These are phyloP conservation scores for Agrocybe praecox DNA, from an alignment of 768 basidiomycete genomes.

Conservation along the genomic window DNA sequence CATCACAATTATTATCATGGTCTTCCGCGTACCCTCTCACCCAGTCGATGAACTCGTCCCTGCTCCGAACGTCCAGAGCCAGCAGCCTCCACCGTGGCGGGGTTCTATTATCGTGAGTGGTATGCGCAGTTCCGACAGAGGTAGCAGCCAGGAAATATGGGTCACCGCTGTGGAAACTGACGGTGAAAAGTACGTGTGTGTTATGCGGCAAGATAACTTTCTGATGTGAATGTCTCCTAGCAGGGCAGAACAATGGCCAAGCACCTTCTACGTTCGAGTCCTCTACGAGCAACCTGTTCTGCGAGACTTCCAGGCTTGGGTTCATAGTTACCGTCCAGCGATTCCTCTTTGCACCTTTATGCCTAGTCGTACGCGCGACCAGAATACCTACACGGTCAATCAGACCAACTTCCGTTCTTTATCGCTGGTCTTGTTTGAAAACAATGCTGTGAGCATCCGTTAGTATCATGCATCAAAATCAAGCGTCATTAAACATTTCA, in stretches of 20 bases:
- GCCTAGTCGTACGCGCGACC: conserved; percentile 58
- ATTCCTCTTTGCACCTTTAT: conserved; percentile 64
- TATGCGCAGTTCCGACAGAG: conserved; percentile 47
- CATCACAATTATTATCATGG: conserved; percentile 41
- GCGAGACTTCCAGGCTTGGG: conserved; percentile 53
- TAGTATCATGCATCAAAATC: not conserved
- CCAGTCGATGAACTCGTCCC: conserved; percentile 57
- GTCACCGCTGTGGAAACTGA: conserved; percentile 72
- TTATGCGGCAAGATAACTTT: conserved; percentile 12
- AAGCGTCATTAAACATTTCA: not conserved
- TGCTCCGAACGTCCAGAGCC: conserved; percentile 48
- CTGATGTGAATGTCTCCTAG: conserved; percentile 35
- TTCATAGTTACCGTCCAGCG: conserved; percentile 43
- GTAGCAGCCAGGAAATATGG: conserved; percentile 51
- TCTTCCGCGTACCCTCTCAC: conserved; percentile 64
- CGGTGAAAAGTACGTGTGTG: conserved; percentile 62
- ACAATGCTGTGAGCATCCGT: conserved; percentile 46
- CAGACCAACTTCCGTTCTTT: conserved; percentile 56
- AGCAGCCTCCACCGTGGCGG: conserved; percentile 55
- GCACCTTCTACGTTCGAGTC: conserved; percentile 45
- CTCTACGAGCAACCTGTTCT: conserved; percentile 43
- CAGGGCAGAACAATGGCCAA: conserved; percentile 61
- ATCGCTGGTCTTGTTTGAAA: conserved; percentile 52
- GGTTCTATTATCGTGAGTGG: conserved; percentile 55
- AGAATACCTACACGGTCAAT: conserved; percentile 50